Percentiles rank a stretch among this genome's conserved stretches.
These are phyloP conservation scores for Pythium guiyangense DNA, from an alignment of 352 stramenopile species.

Conservation along the genomic window DNA sequence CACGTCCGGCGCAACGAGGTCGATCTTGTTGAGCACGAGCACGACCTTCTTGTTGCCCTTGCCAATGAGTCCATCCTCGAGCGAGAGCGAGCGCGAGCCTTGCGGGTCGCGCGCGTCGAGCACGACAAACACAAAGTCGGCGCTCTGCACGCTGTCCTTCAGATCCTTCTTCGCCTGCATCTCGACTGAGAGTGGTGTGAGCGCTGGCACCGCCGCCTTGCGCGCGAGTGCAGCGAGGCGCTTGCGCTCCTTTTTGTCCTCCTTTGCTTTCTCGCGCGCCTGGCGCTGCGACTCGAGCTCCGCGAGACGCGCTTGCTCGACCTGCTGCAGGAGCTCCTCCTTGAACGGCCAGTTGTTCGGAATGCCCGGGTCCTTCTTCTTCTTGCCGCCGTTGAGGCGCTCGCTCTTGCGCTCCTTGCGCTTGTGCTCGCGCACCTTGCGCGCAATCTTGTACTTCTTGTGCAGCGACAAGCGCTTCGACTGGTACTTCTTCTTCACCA, in stretches of 20 bases:
- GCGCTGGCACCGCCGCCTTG: conserved; percentile 22
- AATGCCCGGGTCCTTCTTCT: conserved; percentile 97
- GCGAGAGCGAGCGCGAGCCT: conserved; percentile 88
- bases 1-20: conserved; percentile 88
- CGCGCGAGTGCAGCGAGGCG: conserved; percentile 23
- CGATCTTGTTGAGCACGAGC: conserved; percentile 99
- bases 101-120: conserved; percentile 98
- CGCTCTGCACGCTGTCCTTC: conserved; percentile 59
- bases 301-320: conserved; percentile 72
- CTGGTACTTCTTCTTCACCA: conserved; percentile 99
- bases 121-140: conserved; percentile 81
- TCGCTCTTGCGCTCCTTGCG: conserved; percentile 93
- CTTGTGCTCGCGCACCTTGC: conserved; percentile 92
- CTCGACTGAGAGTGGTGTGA: conserved; percentile 66
- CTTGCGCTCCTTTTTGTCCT: conserved; percentile 74
- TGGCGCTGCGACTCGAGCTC: conserved; percentile 61
- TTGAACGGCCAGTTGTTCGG: conserved; percentile 99
- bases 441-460: conserved; percentile 98
- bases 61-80: conserved; percentile 94
- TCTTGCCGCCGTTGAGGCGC: conserved; percentile 85
- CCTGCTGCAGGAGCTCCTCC: conserved; percentile 89
- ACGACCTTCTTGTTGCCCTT: conserved; percentile 96
- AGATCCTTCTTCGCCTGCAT: conserved; percentile 77
- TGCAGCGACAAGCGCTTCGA: conserved; percentile 96
- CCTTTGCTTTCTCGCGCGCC: conserved; percentile 53